These are phyloP conservation scores for Blastosporella zonata DNA, from an alignment of 1,284 basidiomycete species.

Conservation along the genomic window DNA sequence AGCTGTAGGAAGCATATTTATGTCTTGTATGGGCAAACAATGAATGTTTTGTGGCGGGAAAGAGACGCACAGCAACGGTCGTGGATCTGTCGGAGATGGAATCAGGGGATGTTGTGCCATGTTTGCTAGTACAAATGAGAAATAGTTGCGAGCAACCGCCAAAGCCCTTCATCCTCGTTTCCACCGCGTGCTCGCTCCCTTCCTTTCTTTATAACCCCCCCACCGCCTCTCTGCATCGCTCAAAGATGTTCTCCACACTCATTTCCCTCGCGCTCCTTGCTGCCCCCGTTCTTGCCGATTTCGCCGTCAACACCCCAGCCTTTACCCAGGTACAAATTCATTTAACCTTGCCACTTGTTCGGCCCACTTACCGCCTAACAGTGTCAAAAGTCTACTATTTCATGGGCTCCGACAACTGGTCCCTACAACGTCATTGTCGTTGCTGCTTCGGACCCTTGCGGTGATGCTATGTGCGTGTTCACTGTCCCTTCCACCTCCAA, in stretches of 20 bases:
- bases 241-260: slow-evolving; percentile 73
- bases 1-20: slow-evolving; percentile 36
- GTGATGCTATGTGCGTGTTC: slow-evolving; percentile 51
- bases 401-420: slow-evolving; percentile 46
- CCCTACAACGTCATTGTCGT: slow-evolving; percentile 65
- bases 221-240: slow-evolving; percentile 22
- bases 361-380: slow-evolving; percentile 25
- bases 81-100: slow-evolving; percentile 10
- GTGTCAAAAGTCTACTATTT: slow-evolving; percentile 53
- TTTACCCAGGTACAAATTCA: slow-evolving; percentile 50
- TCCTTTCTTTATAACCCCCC: slow-evolving; percentile 29
- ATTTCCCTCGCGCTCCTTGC: slow-evolving; percentile 67
- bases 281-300: slow-evolving; percentile 50
- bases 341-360: slow-evolving; percentile 1
- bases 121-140: slow-evolving; percentile 13
- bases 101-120: slow-evolving; percentile 14
- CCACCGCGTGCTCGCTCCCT: slow-evolving; percentile 26
- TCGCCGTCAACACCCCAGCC: slow-evolving; percentile 49
- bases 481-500: background rate
- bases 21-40: slow-evolving; percentile 11
- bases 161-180: slow-evolving; percentile 20
- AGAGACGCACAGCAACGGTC: too few species aligned
- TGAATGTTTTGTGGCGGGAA: background rate
- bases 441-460: slow-evolving; percentile 50
- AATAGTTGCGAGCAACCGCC: background rate